Evolutionary conservation across 495 filamentous ascomycete genomes (phyloP).

Genomic region (Tetracladium marchalianum): DNA sequence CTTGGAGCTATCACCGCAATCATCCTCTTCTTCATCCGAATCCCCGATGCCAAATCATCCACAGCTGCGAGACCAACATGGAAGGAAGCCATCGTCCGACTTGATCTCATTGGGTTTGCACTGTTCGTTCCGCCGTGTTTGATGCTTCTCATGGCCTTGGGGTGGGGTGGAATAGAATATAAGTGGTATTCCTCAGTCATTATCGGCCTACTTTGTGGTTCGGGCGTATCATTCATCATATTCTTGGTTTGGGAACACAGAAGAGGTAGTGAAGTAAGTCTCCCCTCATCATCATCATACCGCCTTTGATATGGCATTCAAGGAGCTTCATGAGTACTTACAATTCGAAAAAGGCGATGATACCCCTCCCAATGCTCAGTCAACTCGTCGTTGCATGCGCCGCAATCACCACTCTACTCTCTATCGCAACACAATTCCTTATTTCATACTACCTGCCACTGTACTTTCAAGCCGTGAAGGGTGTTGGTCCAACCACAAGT

Average conservation of each 20-base stretch:
- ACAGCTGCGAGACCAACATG: too few species aligned
- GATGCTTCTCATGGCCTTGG: conserved; percentile 50
- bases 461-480: conserved; percentile 46
- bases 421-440: conserved; percentile 8
- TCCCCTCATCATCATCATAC: too few species aligned
- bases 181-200: conserved; percentile 35
- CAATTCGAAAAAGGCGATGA: conserved; percentile 29
- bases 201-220: conserved; percentile 35
- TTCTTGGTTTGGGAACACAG: conserved; percentile 39
- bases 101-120: conserved; percentile 40
- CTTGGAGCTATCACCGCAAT: neutral
- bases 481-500: conserved; percentile 42
- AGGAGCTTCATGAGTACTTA: too few species aligned
- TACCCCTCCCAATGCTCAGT: conserved; percentile 23
- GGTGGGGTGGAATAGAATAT: conserved; percentile 47
- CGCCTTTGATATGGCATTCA: neutral
- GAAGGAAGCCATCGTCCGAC: conserved; percentile 22
- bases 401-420: conserved; percentile 14
- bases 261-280: conserved; percentile 24
- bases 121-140: conserved; percentile 41
- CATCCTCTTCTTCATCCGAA: neutral
- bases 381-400: conserved; percentile 22
- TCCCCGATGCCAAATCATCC: neutral
- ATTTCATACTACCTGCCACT: conserved; percentile 50
- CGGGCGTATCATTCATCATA: conserved; percentile 29